phyloP scores from a whole-genome alignment of 2,329 filamentous ascomycete genomes.

The Pseudocercospora pini-densiflorae region DNA sequence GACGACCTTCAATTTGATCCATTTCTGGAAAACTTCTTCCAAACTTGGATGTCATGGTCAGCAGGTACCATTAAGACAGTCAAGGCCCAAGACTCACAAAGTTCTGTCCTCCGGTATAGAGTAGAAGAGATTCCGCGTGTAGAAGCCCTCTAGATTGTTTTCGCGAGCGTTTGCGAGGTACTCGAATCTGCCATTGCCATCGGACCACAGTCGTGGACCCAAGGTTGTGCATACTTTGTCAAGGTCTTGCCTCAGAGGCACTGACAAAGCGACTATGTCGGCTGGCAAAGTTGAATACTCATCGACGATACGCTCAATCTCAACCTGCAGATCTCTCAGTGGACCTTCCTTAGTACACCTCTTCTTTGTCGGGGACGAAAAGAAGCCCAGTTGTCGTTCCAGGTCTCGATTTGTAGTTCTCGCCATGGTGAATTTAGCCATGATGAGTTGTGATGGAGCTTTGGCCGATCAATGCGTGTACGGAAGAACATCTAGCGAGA shows the following conservation, averaged over 20 bases:
- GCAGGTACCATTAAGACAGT: background rate
- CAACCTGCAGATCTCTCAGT: background rate
- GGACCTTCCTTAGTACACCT: background rate
- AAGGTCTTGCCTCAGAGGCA: background rate
- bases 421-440: background rate
- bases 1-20: background rate
- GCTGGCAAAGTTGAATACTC: background rate
- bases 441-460: background rate
- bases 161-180: background rate
- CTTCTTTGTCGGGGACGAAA: background rate
- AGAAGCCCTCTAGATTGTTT: background rate
- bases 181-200: background rate
- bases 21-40: background rate
- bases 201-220: background rate
- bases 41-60: background rate
- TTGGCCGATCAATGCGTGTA: background rate
- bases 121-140: background rate
- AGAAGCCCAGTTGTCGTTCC: background rate
- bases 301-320: background rate
- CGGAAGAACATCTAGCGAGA: background rate
- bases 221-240: background rate
- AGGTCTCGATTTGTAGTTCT: background rate
- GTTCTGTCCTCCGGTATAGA: background rate
- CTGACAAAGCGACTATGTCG: background rate
- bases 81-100: background rate